Base-by-base conservation (phyloP, 2,329 filamentous ascomycete genomes). In the Calonectria leucothoes region DNA sequence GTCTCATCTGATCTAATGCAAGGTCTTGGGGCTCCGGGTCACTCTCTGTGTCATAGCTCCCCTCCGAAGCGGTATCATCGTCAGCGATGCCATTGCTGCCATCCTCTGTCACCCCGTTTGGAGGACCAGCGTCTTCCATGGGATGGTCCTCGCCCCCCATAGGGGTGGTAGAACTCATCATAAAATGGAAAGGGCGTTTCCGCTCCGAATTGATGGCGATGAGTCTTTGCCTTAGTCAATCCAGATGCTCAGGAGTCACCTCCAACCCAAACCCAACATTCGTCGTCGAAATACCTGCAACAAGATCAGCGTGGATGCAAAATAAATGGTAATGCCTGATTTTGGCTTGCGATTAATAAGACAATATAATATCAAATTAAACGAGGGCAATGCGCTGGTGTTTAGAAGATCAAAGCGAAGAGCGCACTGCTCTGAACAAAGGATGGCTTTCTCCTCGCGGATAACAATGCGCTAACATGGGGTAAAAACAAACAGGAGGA, bases 101-200 rank as follows among this genome's bases (percentile, higher is more conserved):
- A 14, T 63, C 69, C 37, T 68, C 75, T 10, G 68, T 74, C 52
- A 79, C 37, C 15, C 79, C 81, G 59, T 83, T 84, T 7, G 79
- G 42, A 31, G 70, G 72, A 66, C 81, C 83, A 23, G 81, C 87
- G 77, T 88, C 87, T 57, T 82, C 80, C 84, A 87, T 87, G 48
- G 82, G 83, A 74, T 86, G 84, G 61, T 89, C 87, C 52, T 86
- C 86, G 59, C 82, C 81, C 65, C 88, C 87, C 84, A 86, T 86
- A 70, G 78, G 86, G 70, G 76, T 70, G 57, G 15, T 37, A 10
- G 42, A 49, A 27, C 55, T 65, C 74, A 76, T 76, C 35, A n/a
- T 63, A 3, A 49, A n/a, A 20, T 4, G 17, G 29, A 11, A 35
- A 35, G 20, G 20, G 7, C 17, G n/a, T 6, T n/a, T 57, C 42